These are phyloP conservation scores for Abortiporus biennis DNA, from an alignment of 1,284 basidiomycete genomes.

Conservation along the genomic window DNA sequence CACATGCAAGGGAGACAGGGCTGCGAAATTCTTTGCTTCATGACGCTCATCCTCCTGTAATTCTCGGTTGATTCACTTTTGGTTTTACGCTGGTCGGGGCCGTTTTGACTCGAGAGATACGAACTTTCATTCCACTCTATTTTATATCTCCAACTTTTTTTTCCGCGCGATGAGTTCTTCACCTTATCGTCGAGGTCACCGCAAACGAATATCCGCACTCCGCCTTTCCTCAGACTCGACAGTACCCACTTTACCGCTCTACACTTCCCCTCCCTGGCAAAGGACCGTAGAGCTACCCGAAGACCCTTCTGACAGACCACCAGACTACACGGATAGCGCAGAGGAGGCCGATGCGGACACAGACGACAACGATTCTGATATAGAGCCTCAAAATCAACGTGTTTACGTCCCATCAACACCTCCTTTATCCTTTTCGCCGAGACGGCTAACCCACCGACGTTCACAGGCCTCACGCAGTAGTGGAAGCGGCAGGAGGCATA, in stretches of 20 bases:
- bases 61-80: too few species aligned
- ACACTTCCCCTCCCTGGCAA: conserved; percentile 40
- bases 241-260: conserved; percentile 40
- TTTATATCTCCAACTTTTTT: too few species aligned
- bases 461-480: conserved; percentile 10
- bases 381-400: conserved; percentile 7
- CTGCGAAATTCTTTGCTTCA: too few species aligned
- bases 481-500: background rate
- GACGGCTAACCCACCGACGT: conserved; percentile 15
- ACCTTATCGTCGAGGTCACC: too few species aligned
- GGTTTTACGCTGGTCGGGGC: too few species aligned
- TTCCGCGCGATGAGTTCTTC: too few species aligned
- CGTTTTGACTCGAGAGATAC: too few species aligned
- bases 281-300: conserved; percentile 22
- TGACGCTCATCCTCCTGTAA: too few species aligned
- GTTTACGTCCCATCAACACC: conserved; percentile 5
- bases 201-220: conserved; percentile 50
- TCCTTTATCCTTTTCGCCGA: conserved; percentile 16
- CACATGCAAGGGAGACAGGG: too few species aligned
- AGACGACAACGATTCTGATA: conserved; percentile 24
- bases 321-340: conserved; percentile 69
- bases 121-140: too few species aligned
- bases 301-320: conserved; percentile 51
- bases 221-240: conserved; percentile 67
- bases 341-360: conserved; percentile 73